phyloP scores from a whole-genome alignment of 805 yeast species.

The Yarrowia hollandica region DNA sequence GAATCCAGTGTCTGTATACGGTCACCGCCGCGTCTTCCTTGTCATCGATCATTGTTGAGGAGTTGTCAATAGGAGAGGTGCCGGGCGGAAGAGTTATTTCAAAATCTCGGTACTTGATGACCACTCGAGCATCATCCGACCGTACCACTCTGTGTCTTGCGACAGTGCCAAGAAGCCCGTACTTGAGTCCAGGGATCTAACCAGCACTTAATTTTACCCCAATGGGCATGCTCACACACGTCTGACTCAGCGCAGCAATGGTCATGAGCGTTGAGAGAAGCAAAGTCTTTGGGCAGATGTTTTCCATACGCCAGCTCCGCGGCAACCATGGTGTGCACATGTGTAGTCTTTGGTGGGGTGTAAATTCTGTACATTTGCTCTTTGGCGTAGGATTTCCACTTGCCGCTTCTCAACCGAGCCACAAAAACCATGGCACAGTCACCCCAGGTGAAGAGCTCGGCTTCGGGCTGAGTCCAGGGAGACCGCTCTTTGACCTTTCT shows the following conservation, averaged over 20 bases:
- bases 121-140: background rate
- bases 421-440: background rate
- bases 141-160: background rate
- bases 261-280: background rate
- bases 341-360: too few species aligned
- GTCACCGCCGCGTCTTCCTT: too few species aligned
- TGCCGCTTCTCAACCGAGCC: background rate
- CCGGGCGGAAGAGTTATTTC: background rate
- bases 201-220: too few species aligned
- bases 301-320: background rate
- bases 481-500: background rate
- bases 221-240: too few species aligned
- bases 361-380: too few species aligned
- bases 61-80: too few species aligned
- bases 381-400: too few species aligned
- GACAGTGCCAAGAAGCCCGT: too few species aligned
- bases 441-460: background rate
- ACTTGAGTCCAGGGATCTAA: too few species aligned
- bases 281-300: background rate
- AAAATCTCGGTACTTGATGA: background rate
- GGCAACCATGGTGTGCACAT: background rate
- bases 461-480: background rate
- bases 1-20: too few species aligned
- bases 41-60: too few species aligned
- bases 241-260: background rate